Percentiles rank a stretch among this genome's conserved stretches.
phyloP scores from a whole-genome alignment of 2,329 filamentous ascomycete species.

The Ceratocystis diversiconidia region DNA sequence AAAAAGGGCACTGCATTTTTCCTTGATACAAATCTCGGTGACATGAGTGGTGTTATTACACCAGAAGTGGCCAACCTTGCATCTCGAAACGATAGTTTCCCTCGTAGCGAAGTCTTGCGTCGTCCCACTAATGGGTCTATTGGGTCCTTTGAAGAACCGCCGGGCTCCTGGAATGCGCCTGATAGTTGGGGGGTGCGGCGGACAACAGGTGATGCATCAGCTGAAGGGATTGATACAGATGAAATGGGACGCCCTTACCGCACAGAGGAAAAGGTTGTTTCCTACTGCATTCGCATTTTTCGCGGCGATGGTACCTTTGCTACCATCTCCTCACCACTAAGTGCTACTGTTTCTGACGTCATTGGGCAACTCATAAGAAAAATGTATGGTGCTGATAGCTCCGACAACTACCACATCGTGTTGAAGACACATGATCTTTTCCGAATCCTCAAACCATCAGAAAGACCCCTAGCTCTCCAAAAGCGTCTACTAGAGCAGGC shows the following conservation, averaged over 20 bases:
- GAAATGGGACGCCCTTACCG: slow-evolving; percentile 5
- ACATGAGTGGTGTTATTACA: slow-evolving; percentile 57
- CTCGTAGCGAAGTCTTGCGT: slow-evolving; percentile 1
- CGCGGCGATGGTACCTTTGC: slow-evolving; percentile 87
- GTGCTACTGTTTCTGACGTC: slow-evolving; percentile 74
- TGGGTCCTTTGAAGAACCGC: slow-evolving; percentile 24
- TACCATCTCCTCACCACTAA: slow-evolving; percentile 70
- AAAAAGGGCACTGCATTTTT: slow-evolving; percentile 51
- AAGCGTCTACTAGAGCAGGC: slow-evolving; percentile 82
- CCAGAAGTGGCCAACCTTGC: neutral
- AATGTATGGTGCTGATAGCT: slow-evolving; percentile 75
- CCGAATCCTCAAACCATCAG: slow-evolving; percentile 60
- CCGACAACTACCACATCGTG: slow-evolving; percentile 91
- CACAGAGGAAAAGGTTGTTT: slow-evolving; percentile 50
- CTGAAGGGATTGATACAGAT: slow-evolving; percentile 50
- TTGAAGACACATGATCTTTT: slow-evolving; percentile 85
- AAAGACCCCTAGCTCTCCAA: slow-evolving; percentile 80
- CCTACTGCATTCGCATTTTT: slow-evolving; percentile 92
- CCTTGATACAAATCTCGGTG: slow-evolving; percentile 73
- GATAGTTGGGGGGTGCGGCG: slow-evolving; percentile 92
- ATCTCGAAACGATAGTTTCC: slow-evolving; percentile 7
- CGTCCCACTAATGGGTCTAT: slow-evolving; percentile 11
- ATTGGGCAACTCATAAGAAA: slow-evolving; percentile 87
- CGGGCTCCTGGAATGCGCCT: slow-evolving; percentile 74
- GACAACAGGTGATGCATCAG: slow-evolving; percentile 48